Evolutionary conservation across 306 rosid genomes (phyloP), one percentile per base, ranked within the genome.

Genomic region (Rosa persica): DNA sequence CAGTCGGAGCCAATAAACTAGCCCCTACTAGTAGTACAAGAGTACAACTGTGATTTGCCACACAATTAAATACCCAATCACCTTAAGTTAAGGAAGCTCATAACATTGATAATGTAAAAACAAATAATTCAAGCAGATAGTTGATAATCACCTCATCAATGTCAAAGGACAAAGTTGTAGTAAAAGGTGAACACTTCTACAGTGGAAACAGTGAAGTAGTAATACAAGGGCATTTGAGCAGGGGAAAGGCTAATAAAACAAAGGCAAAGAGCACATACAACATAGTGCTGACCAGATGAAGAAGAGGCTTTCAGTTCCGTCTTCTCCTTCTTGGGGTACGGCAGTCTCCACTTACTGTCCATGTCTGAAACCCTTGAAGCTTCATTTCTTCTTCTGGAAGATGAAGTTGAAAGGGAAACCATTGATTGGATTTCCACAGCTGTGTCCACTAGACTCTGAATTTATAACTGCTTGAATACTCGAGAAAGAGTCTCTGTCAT

Each of bases 261-360:
- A 61, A 81, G 83, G 83, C 84, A 73, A 80, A 83, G 74, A 71
- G 86, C 73, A 84, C 90, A 89, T 83, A 85, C 85, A 46, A 30
- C 67, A 66, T 42, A 40, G 4, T 19, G 87, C 55, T 70, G 86
- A 65, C 43, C 69, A 83, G 82, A 64, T 61, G 73, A 76, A 57
- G 77, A 81, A 74, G 71, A 66, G 12, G 58, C 46, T 55, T 58
- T 95, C 86, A 91, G 85, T 87, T 88, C 86, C 91, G 40, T 66
- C 99, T 88, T 80, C 97, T 89, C 81, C 97, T 89, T 76, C 98
- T 83, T 36, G 89, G 93, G 43, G 98, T 87, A 57, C 97, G 93
- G 78, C 97, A 93, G 82, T 95, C 97, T 81, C 97, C 98, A 58
- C n/a, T n/a, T n/a, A n/a, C 93, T 91, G 73, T 95, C 99, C 67